Percentiles rank a stretch among this genome's conserved stretches.
phyloP scores from a whole-genome alignment of 768 basidiomycete species.

The Clathrus columnatus region DNA sequence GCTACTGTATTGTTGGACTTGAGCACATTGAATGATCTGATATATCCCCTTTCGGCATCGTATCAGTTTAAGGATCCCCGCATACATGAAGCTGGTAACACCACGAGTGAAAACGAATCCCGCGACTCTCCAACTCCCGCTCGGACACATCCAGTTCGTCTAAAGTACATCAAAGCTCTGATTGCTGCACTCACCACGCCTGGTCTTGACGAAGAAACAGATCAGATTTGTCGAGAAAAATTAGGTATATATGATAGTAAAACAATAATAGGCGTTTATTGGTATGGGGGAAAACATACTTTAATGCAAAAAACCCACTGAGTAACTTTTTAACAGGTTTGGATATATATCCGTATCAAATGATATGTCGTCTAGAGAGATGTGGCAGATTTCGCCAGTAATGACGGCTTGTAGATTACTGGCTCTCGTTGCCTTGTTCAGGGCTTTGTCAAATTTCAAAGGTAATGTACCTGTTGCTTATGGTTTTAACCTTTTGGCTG shows the following conservation, averaged over 20 bases:
- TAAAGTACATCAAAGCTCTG: conserved; percentile 21
- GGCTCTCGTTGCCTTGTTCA: conserved; percentile 56
- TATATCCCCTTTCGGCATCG: conserved; percentile 6
- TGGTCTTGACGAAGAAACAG: conserved; percentile 61
- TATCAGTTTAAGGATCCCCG: conserved; percentile 11
- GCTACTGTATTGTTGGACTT: conserved; percentile 23
- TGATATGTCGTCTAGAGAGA: conserved; percentile 25
- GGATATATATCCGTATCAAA: conserved; percentile 23
- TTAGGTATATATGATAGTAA: conserved; percentile 39
- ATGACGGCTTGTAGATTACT: conserved; percentile 65
- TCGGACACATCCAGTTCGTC: conserved; percentile 12
- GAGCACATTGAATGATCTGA: background rate
- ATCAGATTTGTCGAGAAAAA: conserved; percentile 52
- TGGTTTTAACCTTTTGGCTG: background rate
- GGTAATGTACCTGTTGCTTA: conserved; percentile 30
- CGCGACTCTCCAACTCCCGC: conserved; percentile 1
- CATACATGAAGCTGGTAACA: background rate
- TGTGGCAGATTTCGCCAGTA: conserved; percentile 68
- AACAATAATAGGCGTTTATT: conserved; percentile 37
- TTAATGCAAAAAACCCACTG: background rate
- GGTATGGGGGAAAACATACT: conserved; percentile 35
- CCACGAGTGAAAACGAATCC: background rate
- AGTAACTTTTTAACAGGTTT: background rate
- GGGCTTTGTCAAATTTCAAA: conserved; percentile 65
- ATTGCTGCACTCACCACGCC: conserved; percentile 61